Evolutionary conservation across 2,329 filamentous ascomycete genomes (phyloP), one percentile per base, ranked within the genome.

Genomic region (Teratosphaeriaceae sp.): DNA sequence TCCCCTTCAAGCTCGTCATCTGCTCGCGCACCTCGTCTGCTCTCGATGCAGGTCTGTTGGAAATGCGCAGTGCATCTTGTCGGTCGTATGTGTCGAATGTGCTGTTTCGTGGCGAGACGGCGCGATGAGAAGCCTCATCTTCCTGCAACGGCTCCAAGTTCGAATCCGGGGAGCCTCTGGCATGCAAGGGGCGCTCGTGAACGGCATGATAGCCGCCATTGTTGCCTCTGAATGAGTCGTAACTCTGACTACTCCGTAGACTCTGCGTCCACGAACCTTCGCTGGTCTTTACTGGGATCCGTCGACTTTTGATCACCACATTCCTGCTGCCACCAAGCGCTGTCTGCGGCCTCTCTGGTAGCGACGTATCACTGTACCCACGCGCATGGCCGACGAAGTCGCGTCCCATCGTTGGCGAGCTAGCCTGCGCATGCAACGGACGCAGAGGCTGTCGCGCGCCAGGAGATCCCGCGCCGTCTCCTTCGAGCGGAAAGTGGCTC

Each of bases 1-100:
- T 87, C 46, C 85, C 86, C 59, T 88, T 89, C 36, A 95, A 72
- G 41, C 85, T 87, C 43, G 84, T 81, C 77, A 95, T 86, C 61
- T 94, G 88, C 51, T 88, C 83, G 47, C 87, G 86, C 33, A 95
- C 70, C 56, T 80, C 78, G 7, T 82, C 79, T 58, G 82, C 75
- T n/a, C 80, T 80, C 1, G 87, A 90, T 12, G 80, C 73, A 2
- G 85, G 82, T 15, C 85, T 75, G 20, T 76, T 76, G 7, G n/a
- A n/a, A n/a, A 83, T 64, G 1, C 71, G 73, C 11, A 56, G 47
- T 20, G 51, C 52, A 44, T 56, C 27, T 21, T 35, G 20, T 29
- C 24, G 18, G 11, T 40, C 20, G 9, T 33, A 15, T 13, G 39
- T 33, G 6, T 24, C 13, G 15, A 18, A n/a, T 30, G 18, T 21